Percentiles rank a stretch among this genome's conserved stretches.
These are phyloP conservation scores for Myriangium duriaei DNA, from an alignment of 2,329 filamentous ascomycete genomes.

Conservation along the genomic window DNA sequence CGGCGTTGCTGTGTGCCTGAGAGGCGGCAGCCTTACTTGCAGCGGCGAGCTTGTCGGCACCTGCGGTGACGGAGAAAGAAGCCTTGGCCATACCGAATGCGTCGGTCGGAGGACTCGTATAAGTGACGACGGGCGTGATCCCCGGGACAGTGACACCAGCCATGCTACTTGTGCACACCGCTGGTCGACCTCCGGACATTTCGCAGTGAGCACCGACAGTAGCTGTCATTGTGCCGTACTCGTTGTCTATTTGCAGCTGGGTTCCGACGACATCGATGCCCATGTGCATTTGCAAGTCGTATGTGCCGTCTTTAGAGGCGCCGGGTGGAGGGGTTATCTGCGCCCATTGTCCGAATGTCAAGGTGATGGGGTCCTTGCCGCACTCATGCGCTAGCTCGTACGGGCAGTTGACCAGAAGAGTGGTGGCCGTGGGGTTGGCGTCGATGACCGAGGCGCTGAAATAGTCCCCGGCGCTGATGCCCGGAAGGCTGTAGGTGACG, in stretches of 20 bases:
- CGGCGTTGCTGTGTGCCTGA: not conserved
- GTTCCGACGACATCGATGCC: not conserved
- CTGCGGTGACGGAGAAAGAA: constrained; percentile 5
- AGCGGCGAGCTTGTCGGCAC: constrained; percentile 8
- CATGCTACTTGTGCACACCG: constrained; percentile 7
- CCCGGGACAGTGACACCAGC: constrained; percentile 3
- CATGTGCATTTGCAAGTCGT: constrained; percentile 7
- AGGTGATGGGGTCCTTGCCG: constrained; percentile 1
- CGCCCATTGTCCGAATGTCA: constrained; percentile 7
- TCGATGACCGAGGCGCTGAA: constrained; percentile 5
- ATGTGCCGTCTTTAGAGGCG: constrained; percentile 1
- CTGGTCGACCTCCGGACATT: not conserved
- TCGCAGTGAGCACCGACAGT: constrained; percentile 5
- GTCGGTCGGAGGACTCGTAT: not conserved
- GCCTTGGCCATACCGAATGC: not conserved
- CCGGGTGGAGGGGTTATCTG: constrained; percentile 1
- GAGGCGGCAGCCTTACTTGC: constrained; percentile 2
- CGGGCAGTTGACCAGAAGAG: constrained; percentile 3
- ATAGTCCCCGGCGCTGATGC: not conserved
- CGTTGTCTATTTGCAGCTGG: not conserved
- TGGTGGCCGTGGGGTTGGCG: constrained; percentile 5
- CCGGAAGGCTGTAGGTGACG: constrained; percentile 3
- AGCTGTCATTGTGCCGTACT: not conserved
- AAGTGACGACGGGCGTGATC: not conserved
- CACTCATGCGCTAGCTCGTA: not conserved